Base-by-base conservation (phyloP, 495 filamentous ascomycete genomes). In the Neurospora sp. region DNA sequence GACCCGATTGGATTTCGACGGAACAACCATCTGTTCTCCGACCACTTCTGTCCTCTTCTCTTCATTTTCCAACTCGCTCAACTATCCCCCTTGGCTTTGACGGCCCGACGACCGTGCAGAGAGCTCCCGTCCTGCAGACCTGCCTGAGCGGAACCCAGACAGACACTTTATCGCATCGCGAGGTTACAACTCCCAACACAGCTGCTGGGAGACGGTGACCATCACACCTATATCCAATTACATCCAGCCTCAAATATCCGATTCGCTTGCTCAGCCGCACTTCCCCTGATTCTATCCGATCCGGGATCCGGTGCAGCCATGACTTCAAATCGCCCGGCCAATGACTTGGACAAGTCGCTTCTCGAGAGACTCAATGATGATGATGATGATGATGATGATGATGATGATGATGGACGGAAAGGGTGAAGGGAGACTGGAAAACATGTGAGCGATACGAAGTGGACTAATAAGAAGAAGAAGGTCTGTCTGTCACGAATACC, bases 281-380 rank as follows among this genome's bases (percentile, higher is more conserved):
- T 61, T 68, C 31, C 20, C 40, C 70, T 69, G 39, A 40, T 38
- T 31, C 69, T 65, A 41, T 40, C 69, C 47, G n/a, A 27, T 39
- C 47, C 44, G 18, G 45, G 2, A 65, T 65, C 71, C 35, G 31
- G n/a, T 68, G 45, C 39, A 71, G 35, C 8, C 18, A 69, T 71
- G 35, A 20, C 70, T 20, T 35, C 42, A 18, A 68, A 61, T 10
- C 37, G n/a, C 6, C 39, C 31, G 9, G 7, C 45, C 31, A 45
- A 38, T 71, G 59, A 68, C 70, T 68, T 47, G 10, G 96, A 98
- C 82, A 88, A 90, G 80, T 93, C 93, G 0, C 93, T 99, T 76
- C 90, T 95, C 41, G 92, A 94, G 72, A 87, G 93, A 77, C 84
- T 98, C 70, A 97, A 31, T 31, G 27, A 31, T 31, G 27, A 31